A percentile compares a stretch with the other conserved stretches of the same genome.
Conservation (phyloP, 2,329 filamentous ascomycete genomes). For the Xylaria sp. region DNA sequence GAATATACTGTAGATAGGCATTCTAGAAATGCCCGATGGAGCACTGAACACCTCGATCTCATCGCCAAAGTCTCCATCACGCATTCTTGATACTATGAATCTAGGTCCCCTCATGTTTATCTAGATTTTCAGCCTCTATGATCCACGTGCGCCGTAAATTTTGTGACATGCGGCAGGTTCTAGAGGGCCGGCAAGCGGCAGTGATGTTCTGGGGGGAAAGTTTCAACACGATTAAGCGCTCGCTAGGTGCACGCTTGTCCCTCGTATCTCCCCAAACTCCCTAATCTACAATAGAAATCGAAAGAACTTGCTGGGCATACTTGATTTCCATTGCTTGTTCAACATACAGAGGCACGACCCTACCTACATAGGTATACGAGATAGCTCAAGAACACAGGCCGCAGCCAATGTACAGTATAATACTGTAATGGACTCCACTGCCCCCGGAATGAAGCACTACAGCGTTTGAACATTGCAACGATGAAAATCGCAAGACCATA, state of each 20-base stretch:
- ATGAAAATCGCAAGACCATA: constrained; percentile 1
- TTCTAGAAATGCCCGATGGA: constrained; percentile 36
- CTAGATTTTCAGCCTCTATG: constrained; percentile 10
- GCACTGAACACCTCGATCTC: constrained; percentile 42
- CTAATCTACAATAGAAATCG: not conserved
- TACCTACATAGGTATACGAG: not conserved
- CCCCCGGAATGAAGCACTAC: not conserved
- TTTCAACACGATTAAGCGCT: too few species aligned
- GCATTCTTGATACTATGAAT: constrained; percentile 4
- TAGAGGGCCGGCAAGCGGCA: not conserved
- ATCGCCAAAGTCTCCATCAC: constrained; percentile 23
- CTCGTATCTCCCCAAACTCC: not conserved
- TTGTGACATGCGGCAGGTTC: not conserved
- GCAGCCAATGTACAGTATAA: not conserved
- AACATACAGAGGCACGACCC: not conserved
- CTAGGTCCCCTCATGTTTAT: constrained; percentile 7
- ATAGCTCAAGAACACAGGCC: not conserved
- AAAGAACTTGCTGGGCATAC: constrained; percentile 8
- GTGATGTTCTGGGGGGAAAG: not conserved
- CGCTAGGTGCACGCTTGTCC: too few species aligned
- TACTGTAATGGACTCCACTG: not conserved
- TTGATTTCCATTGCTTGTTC: not conserved
- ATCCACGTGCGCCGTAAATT: not conserved
- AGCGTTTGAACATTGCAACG: not conserved
- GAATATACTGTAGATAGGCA: not conserved